Evolutionary conservation across 2,329 filamentous ascomycete species (phyloP), one percentile per base, ranked within the genome.

Genomic region (Botrytis medusae): DNA sequence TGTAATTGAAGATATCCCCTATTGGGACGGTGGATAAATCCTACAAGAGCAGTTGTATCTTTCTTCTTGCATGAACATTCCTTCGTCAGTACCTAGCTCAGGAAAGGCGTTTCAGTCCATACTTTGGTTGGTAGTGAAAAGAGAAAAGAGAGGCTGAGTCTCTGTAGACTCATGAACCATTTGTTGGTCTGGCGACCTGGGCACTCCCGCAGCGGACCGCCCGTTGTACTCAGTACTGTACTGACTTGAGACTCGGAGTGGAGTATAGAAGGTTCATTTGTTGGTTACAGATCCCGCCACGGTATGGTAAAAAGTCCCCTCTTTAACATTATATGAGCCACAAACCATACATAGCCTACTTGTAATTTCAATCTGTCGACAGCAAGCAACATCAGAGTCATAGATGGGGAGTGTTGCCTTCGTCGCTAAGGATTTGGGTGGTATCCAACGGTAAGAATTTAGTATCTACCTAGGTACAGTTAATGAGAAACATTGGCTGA

Each of bases 11-110:
- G 59, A 71, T 54, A 40, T 46, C 62, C 54, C 69, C 59, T 64
- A 32, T 64, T 71, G 54, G 32, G 32, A 25, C 14, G 29, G 40
- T 32, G 61, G 61, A n/a, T 64, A 37, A 64, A 71, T 71, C 69
- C 69, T 71, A 71, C 60, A 42, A 44, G n/a, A 40, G 18, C 42
- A 40, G 32, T 54, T 34, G 16, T 34, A 42, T 37, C n/a, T 25
- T 40, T 63, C 37, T 71, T 29, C 59, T 25, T 63, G 42, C 69
- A 71, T 71, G 69, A 44, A n/a, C 59, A 46, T 64, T 46, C 69
- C 69, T 71, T 40, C 42, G 40, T 54, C 10, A 46, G 61, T 32
- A 18, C 51, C 14, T 29, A 29, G n/a, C 6, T 32, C 1, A 29
- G 29, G 25, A 42, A 62, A 34, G 32, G 69, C 59, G 69, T 71